Percentiles rank a stretch among this genome's conserved stretches.
Conservation (phyloP, 2,329 filamentous ascomycete genomes). For the Sphaceloma murrayae region DNA sequence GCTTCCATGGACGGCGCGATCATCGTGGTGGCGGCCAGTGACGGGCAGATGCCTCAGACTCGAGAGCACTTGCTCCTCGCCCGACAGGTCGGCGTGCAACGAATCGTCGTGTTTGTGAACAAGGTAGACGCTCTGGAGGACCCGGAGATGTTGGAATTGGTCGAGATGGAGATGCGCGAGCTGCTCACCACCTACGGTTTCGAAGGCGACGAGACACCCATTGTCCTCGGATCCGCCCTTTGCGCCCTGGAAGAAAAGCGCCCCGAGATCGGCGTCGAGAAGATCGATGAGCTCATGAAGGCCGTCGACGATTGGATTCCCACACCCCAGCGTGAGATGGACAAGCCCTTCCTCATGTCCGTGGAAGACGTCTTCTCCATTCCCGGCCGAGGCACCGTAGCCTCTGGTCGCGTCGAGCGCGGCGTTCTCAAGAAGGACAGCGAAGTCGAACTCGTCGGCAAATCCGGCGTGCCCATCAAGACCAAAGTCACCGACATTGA, state of each 20-base stretch:
- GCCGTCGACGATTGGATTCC: slow-evolving; percentile 96
- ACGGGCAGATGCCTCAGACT: slow-evolving; percentile 99
- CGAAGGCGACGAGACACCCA: slow-evolving; percentile 94
- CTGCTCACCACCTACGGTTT: slow-evolving; percentile 87
- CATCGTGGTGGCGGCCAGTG: slow-evolving; percentile 95
- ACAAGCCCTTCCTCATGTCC: slow-evolving; percentile 99
- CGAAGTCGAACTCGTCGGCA: slow-evolving; percentile 91
- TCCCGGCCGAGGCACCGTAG: slow-evolving; percentile 85
- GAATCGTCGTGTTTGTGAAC: slow-evolving; percentile 98
- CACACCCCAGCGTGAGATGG: slow-evolving; percentile 82
- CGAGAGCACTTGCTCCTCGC: slow-evolving; percentile 96
- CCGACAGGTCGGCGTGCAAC: slow-evolving; percentile 95
- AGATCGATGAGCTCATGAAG: slow-evolving; percentile 84
- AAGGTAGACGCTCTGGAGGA: slow-evolving; percentile 97
- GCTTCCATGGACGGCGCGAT: slow-evolving; percentile 99
- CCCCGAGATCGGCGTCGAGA: slow-evolving; percentile 74
- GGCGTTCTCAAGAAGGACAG: slow-evolving; percentile 86
- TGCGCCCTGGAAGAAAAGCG: slow-evolving; percentile 82
- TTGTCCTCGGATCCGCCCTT: slow-evolving; percentile 92
- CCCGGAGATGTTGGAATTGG: slow-evolving; percentile 98
- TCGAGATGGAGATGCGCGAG: slow-evolving; percentile 99
- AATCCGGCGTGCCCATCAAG: slow-evolving; percentile 73
- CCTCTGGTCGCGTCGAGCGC: slow-evolving; percentile 93
- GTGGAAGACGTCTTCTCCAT: slow-evolving; percentile 61
- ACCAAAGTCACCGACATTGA: slow-evolving; percentile 99